Percentiles rank a stretch among this genome's conserved stretches.
Evolutionary conservation across 306 rosid species (phyloP).

Genomic region (Sicyos edulis): DNA sequence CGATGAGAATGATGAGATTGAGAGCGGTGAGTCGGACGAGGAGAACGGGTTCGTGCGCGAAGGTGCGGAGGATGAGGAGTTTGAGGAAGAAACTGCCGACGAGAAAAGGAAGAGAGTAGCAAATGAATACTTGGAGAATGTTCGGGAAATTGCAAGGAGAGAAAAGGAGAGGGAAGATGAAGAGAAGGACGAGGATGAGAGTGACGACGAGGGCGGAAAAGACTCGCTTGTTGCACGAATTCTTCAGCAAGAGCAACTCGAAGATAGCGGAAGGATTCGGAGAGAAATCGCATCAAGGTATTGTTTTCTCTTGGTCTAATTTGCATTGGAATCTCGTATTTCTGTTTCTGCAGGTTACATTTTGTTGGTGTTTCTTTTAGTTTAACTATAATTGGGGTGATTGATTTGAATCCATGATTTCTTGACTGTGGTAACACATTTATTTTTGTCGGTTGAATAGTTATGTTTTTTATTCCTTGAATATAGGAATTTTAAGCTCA

Average conservation of each 20-base stretch:
- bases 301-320: not conserved
- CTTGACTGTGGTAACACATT: not conserved
- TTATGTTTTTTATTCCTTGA: not conserved
- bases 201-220: constrained; percentile 44
- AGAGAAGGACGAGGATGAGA: constrained; percentile 24
- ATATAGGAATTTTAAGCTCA: not conserved
- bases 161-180: constrained; percentile 44
- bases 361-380: not conserved
- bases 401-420: not conserved
- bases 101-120: constrained; percentile 72
- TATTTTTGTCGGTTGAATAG: too few species aligned
- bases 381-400: too few species aligned
- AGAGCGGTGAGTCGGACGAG: constrained; percentile 54
- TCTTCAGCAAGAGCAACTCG: constrained; percentile 68
- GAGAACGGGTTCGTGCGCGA: constrained; percentile 35
- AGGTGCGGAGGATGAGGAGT: constrained; percentile 23
- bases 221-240: constrained; percentile 63
- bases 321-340: not conserved
- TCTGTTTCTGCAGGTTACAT: not conserved
- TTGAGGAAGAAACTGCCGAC: constrained; percentile 50
- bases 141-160: constrained; percentile 36
- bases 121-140: constrained; percentile 35
- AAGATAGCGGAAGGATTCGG: constrained; percentile 77
- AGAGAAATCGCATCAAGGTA: constrained; percentile 70
- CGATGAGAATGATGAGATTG: constrained; percentile 37